Evolutionary conservation across 768 basidiomycete genomes (phyloP).

Genomic region (Myochromella boudieri): DNA sequence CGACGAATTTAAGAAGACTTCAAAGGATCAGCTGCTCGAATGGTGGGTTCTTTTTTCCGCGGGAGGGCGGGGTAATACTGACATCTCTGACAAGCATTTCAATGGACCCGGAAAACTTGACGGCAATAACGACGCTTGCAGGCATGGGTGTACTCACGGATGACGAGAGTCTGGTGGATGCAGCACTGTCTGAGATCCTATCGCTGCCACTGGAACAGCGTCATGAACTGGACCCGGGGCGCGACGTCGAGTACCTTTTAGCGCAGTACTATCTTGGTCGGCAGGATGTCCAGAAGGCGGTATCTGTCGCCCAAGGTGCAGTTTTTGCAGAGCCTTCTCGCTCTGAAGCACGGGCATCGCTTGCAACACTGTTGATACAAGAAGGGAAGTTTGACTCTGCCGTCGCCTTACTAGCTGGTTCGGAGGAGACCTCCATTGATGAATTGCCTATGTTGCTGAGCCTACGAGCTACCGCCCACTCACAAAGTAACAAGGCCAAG

Average conservation of each 20-base stretch:
- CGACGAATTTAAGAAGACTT: conserved; percentile 73
- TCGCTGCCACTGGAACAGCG: conserved; percentile 66
- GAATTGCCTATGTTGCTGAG: conserved; percentile 42
- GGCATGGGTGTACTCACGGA: conserved; percentile 86
- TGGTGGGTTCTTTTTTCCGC: conserved; percentile 50
- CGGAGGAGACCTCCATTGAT: conserved; percentile 24
- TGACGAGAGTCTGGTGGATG: conserved; percentile 81
- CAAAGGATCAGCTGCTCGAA: conserved; percentile 78
- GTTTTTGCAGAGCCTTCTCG: conserved; percentile 57
- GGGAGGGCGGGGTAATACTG: conserved; percentile 4
- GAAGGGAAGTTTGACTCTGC: conserved; percentile 40
- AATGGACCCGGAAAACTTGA: conserved; percentile 72
- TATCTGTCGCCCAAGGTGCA: conserved; percentile 54
- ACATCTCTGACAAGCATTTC: conserved; percentile 57
- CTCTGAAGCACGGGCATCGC: conserved; percentile 44
- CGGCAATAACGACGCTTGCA: conserved; percentile 80
- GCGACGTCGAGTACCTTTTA: conserved; percentile 72
- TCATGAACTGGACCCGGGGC: conserved; percentile 62
- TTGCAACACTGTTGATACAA: conserved; percentile 58
- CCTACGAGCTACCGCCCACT: conserved; percentile 49
- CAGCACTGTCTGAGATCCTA: conserved; percentile 80
- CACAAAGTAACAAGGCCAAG: conserved; percentile 13
- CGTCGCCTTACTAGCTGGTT: conserved; percentile 43
- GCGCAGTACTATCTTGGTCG: conserved; percentile 71
- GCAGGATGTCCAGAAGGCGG: conserved; percentile 50